Base-by-base conservation (phyloP, 208 protist species). In the Angomonas deanei region DNA sequence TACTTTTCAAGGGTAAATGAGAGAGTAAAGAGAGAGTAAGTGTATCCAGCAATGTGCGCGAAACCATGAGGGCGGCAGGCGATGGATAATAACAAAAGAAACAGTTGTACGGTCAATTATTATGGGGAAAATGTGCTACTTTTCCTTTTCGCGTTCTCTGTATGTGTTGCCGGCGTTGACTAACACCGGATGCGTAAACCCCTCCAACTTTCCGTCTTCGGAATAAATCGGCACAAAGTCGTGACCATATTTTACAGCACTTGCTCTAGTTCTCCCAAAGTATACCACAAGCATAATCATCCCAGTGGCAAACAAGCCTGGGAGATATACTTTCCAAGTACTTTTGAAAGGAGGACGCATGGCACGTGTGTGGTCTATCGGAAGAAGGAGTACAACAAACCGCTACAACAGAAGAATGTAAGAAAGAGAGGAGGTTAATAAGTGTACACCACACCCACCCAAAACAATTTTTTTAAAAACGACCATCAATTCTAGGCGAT, bases 191-290 rank as follows among this genome's bases (percentile, higher is more conserved):
- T 94, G 88, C 10, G 88, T 94, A 60, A 94, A 94, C 24, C 88
- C 88, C 65, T 92, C 80, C 1, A 94, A 68, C 58, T 91, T 91
- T 15, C 88, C 88, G 23, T 92, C 85, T 36, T 92, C 84, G 4
- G 83, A 87, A 61, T 94, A 94, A 55, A 94, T 92, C 33, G 88
- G 88, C 1, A 92, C 69, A 59, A 94, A 92, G 49, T 94, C 88
- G 63, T 94, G 84, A 2, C 83, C 88, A 56, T 82, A 78, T 55
- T 94, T 94, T 46, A 94, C 68, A 15, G 82, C 77, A 1, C 81
- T 74, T 0, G 63, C 66, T 8, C 76, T 75, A 0, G 81, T 84
- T 19, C 78, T 70, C 39, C 66, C 85, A 52, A 93, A 88, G 62
- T 91, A 89, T 49, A 91, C 67, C 3, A 85, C 84, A 33, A 72